phyloP scores from a whole-genome alignment of 1,139 yeast species.

The Nakaseomyces uthaithaninus region DNA sequence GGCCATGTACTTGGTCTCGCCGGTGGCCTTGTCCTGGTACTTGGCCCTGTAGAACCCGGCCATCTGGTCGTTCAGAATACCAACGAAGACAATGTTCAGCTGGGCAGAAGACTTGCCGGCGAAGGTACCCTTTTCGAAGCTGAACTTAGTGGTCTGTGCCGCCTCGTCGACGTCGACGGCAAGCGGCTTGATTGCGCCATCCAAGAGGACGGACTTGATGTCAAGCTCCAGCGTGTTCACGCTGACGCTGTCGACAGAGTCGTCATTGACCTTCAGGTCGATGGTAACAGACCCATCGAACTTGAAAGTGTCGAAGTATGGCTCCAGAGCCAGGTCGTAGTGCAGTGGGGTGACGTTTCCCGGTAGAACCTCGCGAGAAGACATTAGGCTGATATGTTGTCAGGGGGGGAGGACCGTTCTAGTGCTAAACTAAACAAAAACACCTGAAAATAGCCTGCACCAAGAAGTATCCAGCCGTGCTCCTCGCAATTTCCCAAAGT shows the following conservation, averaged over 20 bases:
- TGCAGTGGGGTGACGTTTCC: constrained; percentile 59
- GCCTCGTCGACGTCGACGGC: constrained; percentile 41
- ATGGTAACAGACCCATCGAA: constrained; percentile 59
- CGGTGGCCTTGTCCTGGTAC: constrained; percentile 43
- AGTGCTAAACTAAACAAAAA: too few species aligned
- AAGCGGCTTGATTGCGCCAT: constrained; percentile 31
- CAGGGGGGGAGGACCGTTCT: background rate
- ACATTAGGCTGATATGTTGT: background rate
- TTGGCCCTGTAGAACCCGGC: constrained; percentile 79
- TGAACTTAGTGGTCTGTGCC: constrained; percentile 56
- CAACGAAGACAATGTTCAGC: constrained; percentile 54
- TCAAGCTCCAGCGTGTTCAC: constrained; percentile 59
- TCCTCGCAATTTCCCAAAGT: background rate
- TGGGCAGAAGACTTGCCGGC: constrained; percentile 22
- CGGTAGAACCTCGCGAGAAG: constrained; percentile 54
- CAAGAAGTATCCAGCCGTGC: background rate
- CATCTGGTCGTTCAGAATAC: constrained; percentile 68
- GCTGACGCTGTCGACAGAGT: constrained; percentile 17
- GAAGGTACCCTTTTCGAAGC: constrained; percentile 39
- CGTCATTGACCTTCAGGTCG: constrained; percentile 50
- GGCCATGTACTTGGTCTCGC: constrained; percentile 57
- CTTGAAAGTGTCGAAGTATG: constrained; percentile 58
- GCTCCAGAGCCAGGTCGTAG: constrained; percentile 62
- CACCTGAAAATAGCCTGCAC: too few species aligned
- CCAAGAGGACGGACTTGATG: constrained; percentile 43